These are phyloP conservation scores for Suillus plorans DNA, from an alignment of 768 basidiomycete genomes.

Conservation along the genomic window DNA sequence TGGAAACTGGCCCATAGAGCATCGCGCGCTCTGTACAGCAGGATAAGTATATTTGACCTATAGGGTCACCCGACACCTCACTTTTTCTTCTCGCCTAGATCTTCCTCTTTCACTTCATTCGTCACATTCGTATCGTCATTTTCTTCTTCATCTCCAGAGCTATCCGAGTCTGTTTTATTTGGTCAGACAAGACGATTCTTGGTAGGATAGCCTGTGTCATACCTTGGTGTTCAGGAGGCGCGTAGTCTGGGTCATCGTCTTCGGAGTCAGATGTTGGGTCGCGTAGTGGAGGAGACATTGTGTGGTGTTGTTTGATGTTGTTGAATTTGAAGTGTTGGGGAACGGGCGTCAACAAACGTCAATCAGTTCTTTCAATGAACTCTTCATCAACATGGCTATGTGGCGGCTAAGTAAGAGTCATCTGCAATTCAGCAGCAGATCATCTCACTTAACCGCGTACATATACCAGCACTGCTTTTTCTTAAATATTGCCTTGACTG, in stretches of 20 bases:
- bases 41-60: conserved; percentile 6
- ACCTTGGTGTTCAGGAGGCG: conserved; percentile 51
- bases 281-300: conserved; percentile 13
- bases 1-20: conserved; percentile 70
- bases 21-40: conserved; percentile 50
- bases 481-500: not conserved
- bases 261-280: conserved; percentile 56
- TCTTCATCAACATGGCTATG: not conserved
- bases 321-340: conserved; percentile 23
- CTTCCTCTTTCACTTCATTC: conserved; percentile 29
- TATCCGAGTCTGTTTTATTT: conserved; percentile 33
- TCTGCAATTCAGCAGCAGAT: too few species aligned
- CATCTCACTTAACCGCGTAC: not conserved
- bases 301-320: conserved; percentile 26
- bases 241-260: conserved; percentile 64
- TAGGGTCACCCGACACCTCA: conserved; percentile 19
- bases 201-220: not conserved
- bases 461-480: not conserved
- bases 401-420: not conserved
- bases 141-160: conserved; percentile 37
- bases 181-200: not conserved
- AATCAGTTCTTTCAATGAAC: not conserved
- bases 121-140: conserved; percentile 34
- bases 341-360: conserved; percentile 1
- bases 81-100: conserved; percentile 46